Percentiles rank a stretch among this genome's conserved stretches.
Conservation (phyloP, 305 asterid genomes). For the Fraxinus latifolia region DNA sequence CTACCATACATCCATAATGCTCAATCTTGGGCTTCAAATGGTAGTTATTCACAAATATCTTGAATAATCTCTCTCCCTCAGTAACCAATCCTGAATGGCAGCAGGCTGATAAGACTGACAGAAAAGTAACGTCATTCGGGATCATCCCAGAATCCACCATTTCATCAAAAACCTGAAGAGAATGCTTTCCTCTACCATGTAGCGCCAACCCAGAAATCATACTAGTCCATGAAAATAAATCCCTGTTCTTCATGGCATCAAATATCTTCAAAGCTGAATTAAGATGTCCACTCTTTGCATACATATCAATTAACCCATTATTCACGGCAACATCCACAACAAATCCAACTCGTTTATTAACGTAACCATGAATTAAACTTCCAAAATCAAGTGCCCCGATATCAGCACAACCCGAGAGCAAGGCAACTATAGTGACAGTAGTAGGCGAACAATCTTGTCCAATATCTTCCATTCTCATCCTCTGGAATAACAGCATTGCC, state of each 20-base stretch:
- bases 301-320: constrained; percentile 75
- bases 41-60: constrained; percentile 30
- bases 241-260: constrained; percentile 44
- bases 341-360: constrained; percentile 49
- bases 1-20: constrained; percentile 77
- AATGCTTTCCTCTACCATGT: constrained; percentile 58
- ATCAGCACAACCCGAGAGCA: constrained; percentile 85
- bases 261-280: constrained; percentile 51
- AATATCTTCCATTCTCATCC: constrained; percentile 50
- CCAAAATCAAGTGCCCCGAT: constrained; percentile 74
- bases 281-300: constrained; percentile 62
- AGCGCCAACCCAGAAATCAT: constrained; percentile 68
- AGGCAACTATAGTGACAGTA: constrained; percentile 58
- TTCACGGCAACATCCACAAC: constrained; percentile 45
- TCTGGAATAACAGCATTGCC: constrained; percentile 50
- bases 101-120: constrained; percentile 68
- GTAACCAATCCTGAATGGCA: constrained; percentile 64
- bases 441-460: constrained; percentile 43
- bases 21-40: constrained; percentile 44
- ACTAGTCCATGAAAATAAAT: constrained; percentile 69
- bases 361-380: constrained; percentile 54
- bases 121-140: constrained; percentile 63
- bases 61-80: constrained; percentile 58
- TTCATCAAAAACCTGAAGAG: constrained; percentile 48
- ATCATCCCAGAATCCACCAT: constrained; percentile 55